Evolutionary conservation across 176 grass and related monocot species (phyloP), one percentile per base, ranked within the genome.

Genomic region (Stipa capillata): DNA sequence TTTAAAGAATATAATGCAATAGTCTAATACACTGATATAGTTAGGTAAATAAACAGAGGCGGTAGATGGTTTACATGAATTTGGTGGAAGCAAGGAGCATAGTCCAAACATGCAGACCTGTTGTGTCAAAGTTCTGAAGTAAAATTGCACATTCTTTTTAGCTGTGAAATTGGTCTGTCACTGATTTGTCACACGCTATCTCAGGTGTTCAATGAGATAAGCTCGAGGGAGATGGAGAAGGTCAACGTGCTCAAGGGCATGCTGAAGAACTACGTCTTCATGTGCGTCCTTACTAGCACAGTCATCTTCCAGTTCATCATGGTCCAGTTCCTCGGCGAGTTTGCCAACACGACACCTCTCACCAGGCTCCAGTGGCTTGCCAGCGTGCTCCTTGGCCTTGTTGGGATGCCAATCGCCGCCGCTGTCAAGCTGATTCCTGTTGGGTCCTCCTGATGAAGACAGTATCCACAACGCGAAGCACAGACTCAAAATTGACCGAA

Each of bases 141-240:
- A 63, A 34, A 6, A 54, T 51, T 35, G n/a, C 24, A 9, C 31
- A 60, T 80, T 67, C 3, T 55, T 48, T 39, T 1, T 65, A 13
- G 13, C 0, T 7, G 7, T 7, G 8, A 57, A 52, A 55, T 37
- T 55, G 40, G 23, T 15, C 24, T 27, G 29, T 59, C 31, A 57
- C 31, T 74, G 23, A 88, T 41, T 8, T 67, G 0, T 20, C 34
- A 20, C 48, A 37, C 79, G 50, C 67, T 58, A 35, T 20, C 70
- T 11, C 80, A 99, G 92, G 85, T 95, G 32, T 99, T 99, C 88
- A 95, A 99, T 83, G 96, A 99, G 82, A 91, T 99, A 82, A 95
- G 88, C 78, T 95, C 92, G 5, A 80, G 96, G 85, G 96, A 99
- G 73, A 99, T 99, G 88, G 96, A 99, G 79, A 99, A 91, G 82